Conservation (phyloP, 140 eudicot species). For the Cichorium intybus region DNA sequence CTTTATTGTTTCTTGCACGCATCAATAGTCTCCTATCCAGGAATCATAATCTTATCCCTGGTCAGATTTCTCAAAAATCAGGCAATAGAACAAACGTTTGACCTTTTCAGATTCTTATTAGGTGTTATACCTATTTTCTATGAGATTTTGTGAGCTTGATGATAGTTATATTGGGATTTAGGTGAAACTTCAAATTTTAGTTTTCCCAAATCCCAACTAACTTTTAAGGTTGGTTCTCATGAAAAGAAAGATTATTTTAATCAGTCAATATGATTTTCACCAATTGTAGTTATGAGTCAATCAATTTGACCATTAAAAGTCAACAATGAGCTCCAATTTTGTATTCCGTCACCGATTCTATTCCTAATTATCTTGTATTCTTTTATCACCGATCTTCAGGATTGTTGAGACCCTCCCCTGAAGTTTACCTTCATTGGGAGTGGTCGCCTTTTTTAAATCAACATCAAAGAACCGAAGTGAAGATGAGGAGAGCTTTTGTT, state of each 20-base stretch:
- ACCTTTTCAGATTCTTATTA: background rate
- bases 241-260: background rate
- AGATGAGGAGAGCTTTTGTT: conserved; percentile 56
- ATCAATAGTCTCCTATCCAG: background rate
- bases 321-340: background rate
- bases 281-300: background rate
- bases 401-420: conserved; percentile 11
- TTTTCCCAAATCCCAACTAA: background rate
- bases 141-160: background rate
- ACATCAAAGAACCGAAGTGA: conserved; percentile 24
- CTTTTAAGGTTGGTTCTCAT: background rate
- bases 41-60: background rate
- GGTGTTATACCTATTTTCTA: background rate
- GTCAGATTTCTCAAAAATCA: background rate
- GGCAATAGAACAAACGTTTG: conserved; percentile 13
- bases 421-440: conserved; percentile 16
- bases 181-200: conserved; percentile 4
- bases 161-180: background rate
- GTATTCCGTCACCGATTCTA: background rate
- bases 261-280: background rate
- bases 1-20: background rate
- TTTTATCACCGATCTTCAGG: conserved; percentile 4
- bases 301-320: background rate
- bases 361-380: background rate
- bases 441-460: conserved; percentile 6